Evolutionary conservation across 1,139 yeast species (phyloP).

Genomic region (Komagataea norvegica): DNA sequence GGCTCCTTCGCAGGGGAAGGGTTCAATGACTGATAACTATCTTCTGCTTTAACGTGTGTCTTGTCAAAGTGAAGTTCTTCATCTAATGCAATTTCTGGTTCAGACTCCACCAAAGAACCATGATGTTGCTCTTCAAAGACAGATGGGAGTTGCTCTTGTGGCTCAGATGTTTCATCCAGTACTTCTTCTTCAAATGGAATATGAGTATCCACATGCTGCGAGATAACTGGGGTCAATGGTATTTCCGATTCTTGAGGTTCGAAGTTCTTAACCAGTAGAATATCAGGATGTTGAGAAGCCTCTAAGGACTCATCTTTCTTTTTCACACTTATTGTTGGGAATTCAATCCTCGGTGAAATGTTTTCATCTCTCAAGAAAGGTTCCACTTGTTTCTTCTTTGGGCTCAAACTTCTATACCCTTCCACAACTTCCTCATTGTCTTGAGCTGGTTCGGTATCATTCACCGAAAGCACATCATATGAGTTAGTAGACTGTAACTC

Average conservation of each 20-base stretch:
- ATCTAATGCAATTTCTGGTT: too few relatives aligned
- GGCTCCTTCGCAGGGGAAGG: constrained; percentile 10
- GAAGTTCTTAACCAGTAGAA: too few relatives aligned
- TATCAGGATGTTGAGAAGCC: not conserved
- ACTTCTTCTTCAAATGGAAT: constrained; percentile 7
- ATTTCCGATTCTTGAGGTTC: too few relatives aligned
- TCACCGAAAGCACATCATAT: too few relatives aligned
- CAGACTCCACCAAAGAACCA: not conserved
- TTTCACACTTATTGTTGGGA: too few relatives aligned
- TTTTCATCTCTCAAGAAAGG: too few relatives aligned
- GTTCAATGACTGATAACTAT: constrained; percentile 6
- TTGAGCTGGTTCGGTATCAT: not conserved
- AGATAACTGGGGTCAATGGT: too few relatives aligned
- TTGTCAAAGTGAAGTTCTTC: constrained; percentile 4
- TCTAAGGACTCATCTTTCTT: too few relatives aligned
- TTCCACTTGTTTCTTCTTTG: constrained; percentile 8
- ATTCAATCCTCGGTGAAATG: too few relatives aligned
- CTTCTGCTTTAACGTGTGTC: constrained; percentile 1
- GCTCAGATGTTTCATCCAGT: too few relatives aligned
- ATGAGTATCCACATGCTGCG: too few relatives aligned
- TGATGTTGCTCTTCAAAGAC: not conserved
- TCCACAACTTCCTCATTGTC: constrained; percentile 9
- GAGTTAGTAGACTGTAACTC: not conserved
- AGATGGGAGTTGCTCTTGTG: too few relatives aligned
- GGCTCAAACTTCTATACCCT: constrained; percentile 9